Evolutionary conservation across 75 land plant genomes (phyloP).

Genomic region (Pinus albicaulis): DNA sequence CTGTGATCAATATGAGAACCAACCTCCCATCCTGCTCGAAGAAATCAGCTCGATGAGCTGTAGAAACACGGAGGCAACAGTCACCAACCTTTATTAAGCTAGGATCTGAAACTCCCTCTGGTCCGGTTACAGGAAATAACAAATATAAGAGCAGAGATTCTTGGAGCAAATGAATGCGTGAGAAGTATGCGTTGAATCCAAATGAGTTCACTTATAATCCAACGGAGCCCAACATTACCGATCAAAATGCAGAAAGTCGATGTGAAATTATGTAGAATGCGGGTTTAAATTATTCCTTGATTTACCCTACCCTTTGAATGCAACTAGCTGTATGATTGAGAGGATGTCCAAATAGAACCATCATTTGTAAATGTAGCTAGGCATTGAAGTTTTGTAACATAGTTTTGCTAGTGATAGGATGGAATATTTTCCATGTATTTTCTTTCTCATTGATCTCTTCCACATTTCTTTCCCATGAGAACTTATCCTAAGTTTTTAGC

Average conservation of each 20-base stretch:
- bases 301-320: neutral
- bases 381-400: constrained; percentile 5
- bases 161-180: constrained; percentile 66
- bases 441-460: no score
- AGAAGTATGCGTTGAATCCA: constrained; percentile 67
- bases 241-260: neutral
- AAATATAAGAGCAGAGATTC: constrained; percentile 33
- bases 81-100: constrained; percentile 47
- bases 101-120: constrained; percentile 21
- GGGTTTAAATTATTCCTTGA: no score
- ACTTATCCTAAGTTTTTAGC: no score
- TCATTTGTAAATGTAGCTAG: neutral
- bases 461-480: no score
- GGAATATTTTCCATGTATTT: no score
- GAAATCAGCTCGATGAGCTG: no score
- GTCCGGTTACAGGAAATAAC: constrained; percentile 22
- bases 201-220: constrained; percentile 14
- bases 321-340: neutral
- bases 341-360: neutral
- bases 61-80: constrained; percentile 24
- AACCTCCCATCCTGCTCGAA: no score
- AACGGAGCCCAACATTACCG: constrained; percentile 9
- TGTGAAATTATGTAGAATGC: neutral
- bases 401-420: neutral
- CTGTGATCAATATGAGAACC: no score